Evolutionary conservation across 352 stramenopile species (phyloP).

Genomic region (Phytopythium sindhum): DNA sequence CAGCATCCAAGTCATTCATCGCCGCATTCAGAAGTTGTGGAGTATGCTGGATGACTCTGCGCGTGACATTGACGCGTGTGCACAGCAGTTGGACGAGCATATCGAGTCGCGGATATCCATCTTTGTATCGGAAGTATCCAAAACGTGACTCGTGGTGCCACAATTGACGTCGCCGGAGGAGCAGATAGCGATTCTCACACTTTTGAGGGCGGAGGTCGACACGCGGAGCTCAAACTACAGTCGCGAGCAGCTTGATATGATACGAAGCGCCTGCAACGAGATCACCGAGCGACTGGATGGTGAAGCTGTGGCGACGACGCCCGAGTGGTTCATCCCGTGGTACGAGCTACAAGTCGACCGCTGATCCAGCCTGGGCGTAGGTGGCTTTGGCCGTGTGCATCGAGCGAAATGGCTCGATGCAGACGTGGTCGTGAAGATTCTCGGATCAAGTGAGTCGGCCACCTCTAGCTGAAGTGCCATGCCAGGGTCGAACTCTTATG

Average conservation of each 20-base stretch:
- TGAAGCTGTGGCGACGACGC: neutral
- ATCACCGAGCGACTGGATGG: neutral
- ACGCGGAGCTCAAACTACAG: neutral
- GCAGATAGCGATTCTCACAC: neutral
- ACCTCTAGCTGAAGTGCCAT: constrained; percentile 11
- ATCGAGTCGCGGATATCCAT: neutral
- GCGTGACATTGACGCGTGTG: neutral
- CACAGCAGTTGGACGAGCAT: neutral
- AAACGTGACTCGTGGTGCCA: neutral
- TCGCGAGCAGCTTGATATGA: neutral
- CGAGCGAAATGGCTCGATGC: constrained; percentile 20
- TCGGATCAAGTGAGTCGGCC: neutral
- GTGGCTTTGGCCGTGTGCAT: constrained; percentile 14
- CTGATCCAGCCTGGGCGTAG: neutral
- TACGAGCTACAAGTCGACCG: neutral
- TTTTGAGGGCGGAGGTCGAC: neutral
- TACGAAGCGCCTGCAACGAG: neutral
- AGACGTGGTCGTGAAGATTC: constrained; percentile 23
- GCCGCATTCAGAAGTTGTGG: neutral
- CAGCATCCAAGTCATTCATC: neutral
- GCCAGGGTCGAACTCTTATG: constrained; percentile 1
- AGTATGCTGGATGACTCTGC: neutral
- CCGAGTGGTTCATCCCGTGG: constrained; percentile 1
- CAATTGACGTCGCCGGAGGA: neutral
- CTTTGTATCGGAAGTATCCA: neutral